Evolutionary conservation across 176 grass and related monocot genomes (phyloP).

Genomic region (Musa troglodytarum): DNA sequence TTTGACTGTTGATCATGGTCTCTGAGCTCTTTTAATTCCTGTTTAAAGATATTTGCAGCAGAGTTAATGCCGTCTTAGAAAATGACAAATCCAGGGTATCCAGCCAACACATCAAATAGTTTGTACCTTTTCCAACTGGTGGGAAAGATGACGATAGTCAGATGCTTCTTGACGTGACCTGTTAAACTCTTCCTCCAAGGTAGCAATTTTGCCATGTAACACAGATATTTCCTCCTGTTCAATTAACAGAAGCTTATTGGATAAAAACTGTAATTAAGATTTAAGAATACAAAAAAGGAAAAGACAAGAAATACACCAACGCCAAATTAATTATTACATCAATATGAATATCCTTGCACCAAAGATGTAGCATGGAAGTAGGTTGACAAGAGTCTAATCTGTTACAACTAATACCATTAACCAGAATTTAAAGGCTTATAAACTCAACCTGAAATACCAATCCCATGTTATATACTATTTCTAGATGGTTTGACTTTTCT

Average conservation of each 20-base stretch:
- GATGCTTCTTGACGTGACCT: conserved; percentile 60
- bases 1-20: conserved; percentile 85
- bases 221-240: conserved; percentile 66
- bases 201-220: conserved; percentile 59
- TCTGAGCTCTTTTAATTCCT: conserved; percentile 96
- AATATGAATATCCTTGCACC: not conserved
- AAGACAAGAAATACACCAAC: not conserved
- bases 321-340: not conserved
- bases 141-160: conserved; percentile 41
- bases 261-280: conserved; percentile 7
- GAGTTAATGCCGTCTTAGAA: conserved; percentile 20
- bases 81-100: not conserved
- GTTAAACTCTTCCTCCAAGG: conserved; percentile 79
- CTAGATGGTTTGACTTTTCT: too few relatives aligned
- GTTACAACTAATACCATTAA: too few relatives aligned
- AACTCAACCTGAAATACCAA: too few relatives aligned
- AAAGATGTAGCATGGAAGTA: not conserved
- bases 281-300: not conserved
- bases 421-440: too few relatives aligned
- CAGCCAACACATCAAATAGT: conserved; percentile 1
- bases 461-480: too few relatives aligned
- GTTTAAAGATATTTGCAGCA: conserved; percentile 26
- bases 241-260: conserved; percentile 12
- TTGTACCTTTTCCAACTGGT: conserved; percentile 74
- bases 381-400: too few relatives aligned